Evolutionary conservation across 495 filamentous ascomycete genomes (phyloP).

Genomic region (Zalerion maritima): DNA sequence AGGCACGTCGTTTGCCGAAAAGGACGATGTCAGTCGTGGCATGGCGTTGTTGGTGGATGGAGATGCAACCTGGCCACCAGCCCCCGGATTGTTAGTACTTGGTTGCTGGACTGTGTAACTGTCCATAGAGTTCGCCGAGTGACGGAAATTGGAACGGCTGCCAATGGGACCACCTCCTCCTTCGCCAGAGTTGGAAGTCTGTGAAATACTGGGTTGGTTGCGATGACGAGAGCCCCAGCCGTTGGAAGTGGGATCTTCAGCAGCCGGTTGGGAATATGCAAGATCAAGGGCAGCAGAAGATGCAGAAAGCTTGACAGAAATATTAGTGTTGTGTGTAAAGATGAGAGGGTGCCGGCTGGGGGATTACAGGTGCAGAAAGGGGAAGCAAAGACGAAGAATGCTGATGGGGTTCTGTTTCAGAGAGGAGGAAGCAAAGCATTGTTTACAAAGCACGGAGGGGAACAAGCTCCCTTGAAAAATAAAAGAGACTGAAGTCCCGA

Average conservation of each 20-base stretch:
- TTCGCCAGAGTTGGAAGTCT: constrained; percentile 10
- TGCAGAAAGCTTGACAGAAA: constrained; percentile 49
- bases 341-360: constrained; percentile 2
- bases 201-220: constrained; percentile 61
- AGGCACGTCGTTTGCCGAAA: constrained; percentile 81
- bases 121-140: constrained; percentile 40
- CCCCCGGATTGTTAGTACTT: no score
- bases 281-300: constrained; percentile 73
- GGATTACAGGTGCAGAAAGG: no score
- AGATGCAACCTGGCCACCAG: constrained; percentile 21
- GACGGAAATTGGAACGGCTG: constrained; percentile 33
- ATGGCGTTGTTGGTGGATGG: constrained; percentile 25
- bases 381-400: no score
- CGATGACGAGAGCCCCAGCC: constrained; percentile 61
- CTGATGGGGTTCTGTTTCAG: no score
- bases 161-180: constrained; percentile 21
- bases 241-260: constrained; percentile 36
- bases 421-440: no score
- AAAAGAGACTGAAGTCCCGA: no score
- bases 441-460: no score
- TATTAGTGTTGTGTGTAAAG: constrained; percentile 7
- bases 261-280: constrained; percentile 52
- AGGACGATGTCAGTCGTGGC: constrained; percentile 64
- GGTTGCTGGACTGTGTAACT: no score
- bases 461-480: no score